Conservation (phyloP, 2,329 filamentous ascomycete genomes). For the Penicillium sp. region DNA sequence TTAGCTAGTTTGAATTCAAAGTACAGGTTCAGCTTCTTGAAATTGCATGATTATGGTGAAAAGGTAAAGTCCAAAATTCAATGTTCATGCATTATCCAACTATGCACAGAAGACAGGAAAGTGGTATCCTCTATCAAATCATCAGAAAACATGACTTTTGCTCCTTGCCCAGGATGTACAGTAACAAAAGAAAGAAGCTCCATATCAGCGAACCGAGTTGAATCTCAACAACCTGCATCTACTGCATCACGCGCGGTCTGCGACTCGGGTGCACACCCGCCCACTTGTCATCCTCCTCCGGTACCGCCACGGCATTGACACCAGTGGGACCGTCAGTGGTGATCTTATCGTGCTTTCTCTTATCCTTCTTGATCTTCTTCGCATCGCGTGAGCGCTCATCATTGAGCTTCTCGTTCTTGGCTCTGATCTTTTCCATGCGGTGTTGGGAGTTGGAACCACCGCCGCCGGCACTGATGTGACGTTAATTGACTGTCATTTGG, state of each 20-base stretch:
- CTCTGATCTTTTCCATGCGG: conserved; percentile 69
- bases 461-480: conserved; percentile 59
- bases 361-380: conserved; percentile 46
- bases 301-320: conserved; percentile 16
- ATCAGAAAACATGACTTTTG: conserved; percentile 4
- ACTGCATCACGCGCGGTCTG: conserved; percentile 31
- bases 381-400: conserved; percentile 56
- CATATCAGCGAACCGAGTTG: not conserved
- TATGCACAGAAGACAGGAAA: conserved; percentile 6
- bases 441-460: conserved; percentile 68
- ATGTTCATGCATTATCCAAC: not conserved
- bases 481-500: not conserved
- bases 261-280: conserved; percentile 44
- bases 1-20: not conserved
- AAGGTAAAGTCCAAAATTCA: not conserved
- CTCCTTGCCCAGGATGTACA: not conserved
- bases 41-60: not conserved
- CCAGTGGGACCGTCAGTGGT: conserved; percentile 23
- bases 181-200: conserved; percentile 8
- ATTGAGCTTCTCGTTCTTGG: conserved; percentile 80
- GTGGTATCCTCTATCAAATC: conserved; percentile 10
- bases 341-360: conserved; percentile 30
- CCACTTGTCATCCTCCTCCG: conserved; percentile 24
- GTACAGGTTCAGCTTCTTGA: not conserved
- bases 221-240: not conserved